These are phyloP conservation scores for Psidium guajava DNA, from an alignment of 345 rosid species.

Conservation along the genomic window DNA sequence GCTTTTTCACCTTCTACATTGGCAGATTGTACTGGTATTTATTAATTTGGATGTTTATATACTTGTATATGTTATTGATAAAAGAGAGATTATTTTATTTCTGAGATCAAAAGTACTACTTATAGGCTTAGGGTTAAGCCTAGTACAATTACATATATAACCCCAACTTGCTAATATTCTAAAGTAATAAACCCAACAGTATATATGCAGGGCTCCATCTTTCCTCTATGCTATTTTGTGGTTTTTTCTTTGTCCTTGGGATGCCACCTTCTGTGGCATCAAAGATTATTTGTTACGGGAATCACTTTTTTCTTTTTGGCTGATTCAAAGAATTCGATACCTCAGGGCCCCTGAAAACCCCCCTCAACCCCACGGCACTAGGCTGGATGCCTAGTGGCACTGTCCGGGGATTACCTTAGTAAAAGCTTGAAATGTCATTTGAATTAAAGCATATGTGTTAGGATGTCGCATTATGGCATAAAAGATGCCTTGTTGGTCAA, in stretches of 20 bases:
- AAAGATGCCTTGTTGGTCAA: background rate
- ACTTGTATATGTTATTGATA: background rate
- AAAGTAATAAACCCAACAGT: no score
- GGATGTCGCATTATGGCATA: background rate
- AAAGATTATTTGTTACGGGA: background rate
- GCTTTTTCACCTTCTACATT: background rate
- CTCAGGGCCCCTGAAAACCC: background rate
- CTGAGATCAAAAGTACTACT: no score
- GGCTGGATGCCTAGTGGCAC: background rate
- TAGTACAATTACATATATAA: no score
- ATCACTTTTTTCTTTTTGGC: background rate
- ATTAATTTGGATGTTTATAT: background rate
- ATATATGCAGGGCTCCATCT: background rate
- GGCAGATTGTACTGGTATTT: background rate
- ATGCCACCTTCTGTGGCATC: background rate
- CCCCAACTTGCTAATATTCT: no score
- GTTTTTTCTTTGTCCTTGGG: background rate
- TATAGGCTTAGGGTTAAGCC: no score
- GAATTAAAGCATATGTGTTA: background rate
- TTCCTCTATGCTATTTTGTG: background rate
- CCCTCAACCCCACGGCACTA: background rate
- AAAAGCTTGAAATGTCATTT: background rate
- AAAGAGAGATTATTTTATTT: no score
- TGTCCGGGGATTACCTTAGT: background rate
- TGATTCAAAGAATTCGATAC: background rate